Base-by-base conservation (phyloP, 257 asterid species). In the Mitragyna speciosa region DNA sequence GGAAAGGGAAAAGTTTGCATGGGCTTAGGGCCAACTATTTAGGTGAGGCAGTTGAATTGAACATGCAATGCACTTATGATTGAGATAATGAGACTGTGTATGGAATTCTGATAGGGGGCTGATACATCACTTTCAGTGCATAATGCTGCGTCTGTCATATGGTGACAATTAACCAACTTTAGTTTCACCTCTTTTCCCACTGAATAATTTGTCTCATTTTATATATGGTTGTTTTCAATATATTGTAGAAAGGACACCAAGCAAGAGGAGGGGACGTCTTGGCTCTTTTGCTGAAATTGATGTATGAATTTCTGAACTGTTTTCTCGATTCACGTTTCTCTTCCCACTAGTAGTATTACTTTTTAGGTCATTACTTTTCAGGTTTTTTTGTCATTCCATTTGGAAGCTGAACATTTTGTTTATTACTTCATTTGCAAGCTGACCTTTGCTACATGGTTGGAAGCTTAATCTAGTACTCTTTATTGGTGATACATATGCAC, bases 11-110 rank as follows among this genome's bases (percentile, higher is more conserved):
- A 67, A 6, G 41, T 19, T 71, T 39, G 31, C 59, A n/a, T 71
- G 61, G 26, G 33, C 7, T 11, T 59, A 70, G 48, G 63, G 30
- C 41, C 73, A 76, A 81, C n/a, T 24, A 76, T 78, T 78, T 79
- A 79, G 84, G 84, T 58, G 79, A 84, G 85, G 83, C 79, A 73
- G 85, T 79, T 84, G 73, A 82, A 80, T 54, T 26, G 54, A 77
- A 84, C 82, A 84, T 84, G 85, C 72, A 73, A 51, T 15, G 76
- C 78, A 84, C 47, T 77, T 65, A 76, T 66, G 73, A 64, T 31
- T 28, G 41, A 45, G 70, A 81, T 17, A 56, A 64, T 16, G 75
- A 43, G 66, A 74, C 66, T 28, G 22, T 54, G 69, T 66, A 80
- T 41, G 69, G 64, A 68, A 48, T 70, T 51, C 51, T 52, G 47